Percentiles rank a stretch among this genome's conserved stretches.
phyloP scores from a whole-genome alignment of 495 filamentous ascomycete genomes.

The Lichina pygmaea region DNA sequence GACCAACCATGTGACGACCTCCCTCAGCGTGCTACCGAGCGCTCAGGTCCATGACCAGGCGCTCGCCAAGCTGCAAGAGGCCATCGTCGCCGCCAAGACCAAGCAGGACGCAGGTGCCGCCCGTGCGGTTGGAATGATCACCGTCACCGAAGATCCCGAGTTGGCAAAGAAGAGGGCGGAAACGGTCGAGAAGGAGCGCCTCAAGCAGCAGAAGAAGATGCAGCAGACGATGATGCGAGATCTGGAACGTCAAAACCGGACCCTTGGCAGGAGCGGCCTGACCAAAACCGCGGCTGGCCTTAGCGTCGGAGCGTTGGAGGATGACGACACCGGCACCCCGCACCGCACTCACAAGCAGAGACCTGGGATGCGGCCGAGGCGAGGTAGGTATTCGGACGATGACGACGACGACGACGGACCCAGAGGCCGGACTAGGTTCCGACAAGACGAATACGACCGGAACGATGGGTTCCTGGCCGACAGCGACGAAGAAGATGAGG shows the following conservation, averaged over 20 bases:
- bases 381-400: constrained; percentile 1
- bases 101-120: constrained; percentile 31
- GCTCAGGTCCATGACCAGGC: constrained; percentile 50
- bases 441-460: constrained; percentile 49
- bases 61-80: constrained; percentile 41
- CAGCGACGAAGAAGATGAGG: constrained; percentile 26
- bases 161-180: constrained; percentile 52
- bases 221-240: constrained; percentile 26
- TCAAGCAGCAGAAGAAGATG: constrained; percentile 5
- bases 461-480: constrained; percentile 25
- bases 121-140: constrained; percentile 26
- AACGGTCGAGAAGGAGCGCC: constrained; percentile 10
- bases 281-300: constrained; percentile 27
- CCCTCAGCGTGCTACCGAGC: constrained; percentile 43
- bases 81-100: constrained; percentile 31
- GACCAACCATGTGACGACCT: constrained; percentile 56
- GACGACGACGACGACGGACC: constrained; percentile 26
- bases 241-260: constrained; percentile 27
- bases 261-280: constrained; percentile 12
- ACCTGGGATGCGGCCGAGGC: constrained; percentile 17
- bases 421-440: constrained; percentile 20
- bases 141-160: constrained; percentile 52
- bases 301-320: constrained; percentile 45
- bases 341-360: constrained; percentile 10
- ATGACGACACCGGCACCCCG: background rate